These are phyloP conservation scores for Physcia stellaris DNA, from an alignment of 495 filamentous ascomycete species.

Conservation along the genomic window DNA sequence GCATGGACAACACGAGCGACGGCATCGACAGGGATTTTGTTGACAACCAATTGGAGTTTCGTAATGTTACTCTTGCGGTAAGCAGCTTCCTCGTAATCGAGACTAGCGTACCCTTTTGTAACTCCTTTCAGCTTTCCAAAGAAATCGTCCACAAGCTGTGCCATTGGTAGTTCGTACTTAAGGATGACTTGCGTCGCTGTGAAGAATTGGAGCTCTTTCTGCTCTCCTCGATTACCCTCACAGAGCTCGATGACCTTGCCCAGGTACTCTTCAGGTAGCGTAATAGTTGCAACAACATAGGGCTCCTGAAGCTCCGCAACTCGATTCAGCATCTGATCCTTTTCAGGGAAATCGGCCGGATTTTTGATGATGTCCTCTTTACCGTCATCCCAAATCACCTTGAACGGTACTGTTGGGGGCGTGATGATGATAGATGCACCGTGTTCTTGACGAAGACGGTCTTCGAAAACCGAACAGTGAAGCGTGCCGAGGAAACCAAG, in stretches of 20 bases:
- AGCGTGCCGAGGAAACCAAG: slow-evolving; percentile 91
- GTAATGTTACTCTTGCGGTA: slow-evolving; percentile 69
- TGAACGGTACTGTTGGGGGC: slow-evolving; percentile 85
- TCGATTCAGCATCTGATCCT: slow-evolving; percentile 42
- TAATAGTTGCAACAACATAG: slow-evolving; percentile 74
- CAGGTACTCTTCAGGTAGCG: slow-evolving; percentile 83
- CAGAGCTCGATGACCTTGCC: slow-evolving; percentile 92
- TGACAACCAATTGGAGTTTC: slow-evolving; percentile 87
- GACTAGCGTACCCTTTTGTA: slow-evolving; percentile 69
- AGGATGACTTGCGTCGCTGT: slow-evolving; percentile 90
- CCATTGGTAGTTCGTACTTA: slow-evolving; percentile 77
- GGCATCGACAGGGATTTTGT: slow-evolving; percentile 85
- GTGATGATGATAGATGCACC: slow-evolving; percentile 95
- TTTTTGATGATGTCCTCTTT: slow-evolving; percentile 64
- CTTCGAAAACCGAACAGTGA: slow-evolving; percentile 96
- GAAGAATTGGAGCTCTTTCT: slow-evolving; percentile 79
- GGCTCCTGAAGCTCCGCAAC: slow-evolving; percentile 68
- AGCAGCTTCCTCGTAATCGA: slow-evolving; percentile 92
- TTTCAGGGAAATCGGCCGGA: slow-evolving; percentile 73
- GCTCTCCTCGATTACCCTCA: slow-evolving; percentile 74
- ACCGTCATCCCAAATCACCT: slow-evolving; percentile 63
- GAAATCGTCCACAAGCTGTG: slow-evolving; percentile 88
- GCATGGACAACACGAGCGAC: slow-evolving; percentile 79
- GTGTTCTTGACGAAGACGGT: slow-evolving; percentile 89
- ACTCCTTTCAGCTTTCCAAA: slow-evolving; percentile 92